phyloP scores from a whole-genome alignment of 2,329 filamentous ascomycete species.

The Helicocarpus griseus region DNA sequence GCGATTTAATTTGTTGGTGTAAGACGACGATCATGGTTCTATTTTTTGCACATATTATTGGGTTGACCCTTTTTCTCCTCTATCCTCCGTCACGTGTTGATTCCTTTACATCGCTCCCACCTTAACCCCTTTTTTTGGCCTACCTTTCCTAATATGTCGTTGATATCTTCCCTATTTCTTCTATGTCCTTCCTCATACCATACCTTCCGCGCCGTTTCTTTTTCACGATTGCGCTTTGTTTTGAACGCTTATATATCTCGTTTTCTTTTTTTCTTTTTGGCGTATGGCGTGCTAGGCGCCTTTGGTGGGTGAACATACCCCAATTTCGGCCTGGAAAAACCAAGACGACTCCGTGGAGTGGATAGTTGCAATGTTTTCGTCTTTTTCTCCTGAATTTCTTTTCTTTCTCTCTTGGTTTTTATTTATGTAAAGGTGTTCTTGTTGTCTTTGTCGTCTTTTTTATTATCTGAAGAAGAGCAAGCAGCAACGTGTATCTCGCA shows the following conservation, averaged over 20 bases:
- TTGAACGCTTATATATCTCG: neutral
- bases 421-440: conserved; percentile 2
- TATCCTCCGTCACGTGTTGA: neutral
- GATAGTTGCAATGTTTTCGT: neutral
- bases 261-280: neutral
- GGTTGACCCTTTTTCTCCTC: conserved; percentile 13
- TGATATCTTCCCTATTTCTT: neutral
- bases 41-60: conserved; percentile 17
- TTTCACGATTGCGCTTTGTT: neutral
- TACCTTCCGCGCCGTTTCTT: neutral
- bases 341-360: conserved; percentile 7
- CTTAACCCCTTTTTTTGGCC: neutral
- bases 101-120: neutral
- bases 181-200: neutral
- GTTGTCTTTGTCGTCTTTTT: neutral
- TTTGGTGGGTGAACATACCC: conserved; percentile 5
- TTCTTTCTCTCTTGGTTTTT: neutral
- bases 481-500: neutral
- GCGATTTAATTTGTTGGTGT: conserved; percentile 9
- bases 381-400: neutral
- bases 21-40: neutral
- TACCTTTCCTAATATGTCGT: conserved; percentile 1
- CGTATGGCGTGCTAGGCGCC: conserved; percentile 5
- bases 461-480: neutral
- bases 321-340: conserved; percentile 7